Base-by-base conservation (phyloP, 495 filamentous ascomycete genomes). In the Trichoderma gamsii region DNA sequence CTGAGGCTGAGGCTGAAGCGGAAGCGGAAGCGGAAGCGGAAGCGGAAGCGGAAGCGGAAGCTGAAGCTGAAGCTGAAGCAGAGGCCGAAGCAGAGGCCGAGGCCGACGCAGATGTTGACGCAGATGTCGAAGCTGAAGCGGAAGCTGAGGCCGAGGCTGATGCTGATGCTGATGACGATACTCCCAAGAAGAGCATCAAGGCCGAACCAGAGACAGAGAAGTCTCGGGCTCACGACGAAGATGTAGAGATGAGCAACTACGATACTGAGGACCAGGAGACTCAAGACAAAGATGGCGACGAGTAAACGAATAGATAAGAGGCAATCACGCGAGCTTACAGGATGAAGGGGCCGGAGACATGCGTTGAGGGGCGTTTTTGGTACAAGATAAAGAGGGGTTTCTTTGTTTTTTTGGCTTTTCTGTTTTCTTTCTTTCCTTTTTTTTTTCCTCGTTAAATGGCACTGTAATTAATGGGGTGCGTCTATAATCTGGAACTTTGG, bases 211-310 rank as follows among this genome's bases (percentile, higher is more conserved):
- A 25, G 25, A n/a, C 65, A 38, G 59, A 41, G 21, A 68, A 29
- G 41, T 25, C 64, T 21, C 64, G 49, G 41, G 68, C 68, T 23
- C 67, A 65, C 18, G 74, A 74, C 63, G 75, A 77, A 43, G 75
- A 77, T 68, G 70, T 74, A 23, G 73, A 77, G 69, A 77, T 77
- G 75, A 68, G 7, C 38, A 64, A 71, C 25, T 65, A 73, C 29
- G 69, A 69, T 29, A 63, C 68, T n/a, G 67, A 69, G 66, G 51
- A 67, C 32, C 51, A 63, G 21, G 51, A 61, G 29, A 67, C 51
- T 13, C 66, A 59, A 52, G 43, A 32, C 0, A 44, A 43, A 16
- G n/a, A 63, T 9, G 51, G 25, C 51, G 51, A 67, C 4, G 51
- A 63, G 11, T 63, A 67, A 51, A 35, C 13, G 29, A 25, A 56